phyloP scores from a whole-genome alignment of 108 stramenopile species.

The Conticribra weissflogii region DNA sequence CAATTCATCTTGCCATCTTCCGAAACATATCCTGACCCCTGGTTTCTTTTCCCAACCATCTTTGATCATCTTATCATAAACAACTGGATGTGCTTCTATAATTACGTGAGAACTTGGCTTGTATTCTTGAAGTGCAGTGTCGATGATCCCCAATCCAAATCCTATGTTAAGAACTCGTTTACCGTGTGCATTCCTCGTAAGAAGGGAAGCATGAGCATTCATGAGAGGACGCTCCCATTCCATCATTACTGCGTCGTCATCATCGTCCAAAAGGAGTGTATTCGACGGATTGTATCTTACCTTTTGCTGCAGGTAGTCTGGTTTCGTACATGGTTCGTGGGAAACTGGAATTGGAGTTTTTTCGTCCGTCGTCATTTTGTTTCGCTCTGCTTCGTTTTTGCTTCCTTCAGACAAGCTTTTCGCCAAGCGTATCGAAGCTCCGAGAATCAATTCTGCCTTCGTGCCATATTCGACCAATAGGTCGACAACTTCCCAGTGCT shows the following conservation, averaged over 20 bases:
- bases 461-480: slow-evolving; percentile 82
- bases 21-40: slow-evolving; percentile 77
- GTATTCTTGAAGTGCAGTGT: slow-evolving; percentile 71
- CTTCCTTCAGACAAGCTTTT: slow-evolving; percentile 10
- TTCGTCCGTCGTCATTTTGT: slow-evolving; percentile 6
- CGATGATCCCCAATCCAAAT: slow-evolving; percentile 94
- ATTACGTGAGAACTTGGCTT: slow-evolving; percentile 76
- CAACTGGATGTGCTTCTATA: slow-evolving; percentile 92
- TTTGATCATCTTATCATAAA: slow-evolving; percentile 75
- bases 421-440: slow-evolving; percentile 59
- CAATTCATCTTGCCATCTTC: slow-evolving; percentile 90
- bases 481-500: slow-evolving; percentile 84
- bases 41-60: slow-evolving; percentile 87
- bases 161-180: slow-evolving; percentile 89
- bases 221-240: slow-evolving; percentile 96
- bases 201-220: slow-evolving; percentile 87
- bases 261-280: slow-evolving; percentile 69
- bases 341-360: slow-evolving; percentile 29
- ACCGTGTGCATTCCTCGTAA: slow-evolving; percentile 49
- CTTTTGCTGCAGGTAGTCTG: slow-evolving; percentile 72
- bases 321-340: slow-evolving; percentile 79
- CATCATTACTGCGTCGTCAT: slow-evolving; percentile 97
- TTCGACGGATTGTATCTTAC: slow-evolving; percentile 66
- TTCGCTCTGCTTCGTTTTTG: neutral
- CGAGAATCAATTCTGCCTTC: slow-evolving; percentile 80